Conservation (phyloP, 192 early-diverging fungal genomes). For the Funneliformis mosseae region DNA sequence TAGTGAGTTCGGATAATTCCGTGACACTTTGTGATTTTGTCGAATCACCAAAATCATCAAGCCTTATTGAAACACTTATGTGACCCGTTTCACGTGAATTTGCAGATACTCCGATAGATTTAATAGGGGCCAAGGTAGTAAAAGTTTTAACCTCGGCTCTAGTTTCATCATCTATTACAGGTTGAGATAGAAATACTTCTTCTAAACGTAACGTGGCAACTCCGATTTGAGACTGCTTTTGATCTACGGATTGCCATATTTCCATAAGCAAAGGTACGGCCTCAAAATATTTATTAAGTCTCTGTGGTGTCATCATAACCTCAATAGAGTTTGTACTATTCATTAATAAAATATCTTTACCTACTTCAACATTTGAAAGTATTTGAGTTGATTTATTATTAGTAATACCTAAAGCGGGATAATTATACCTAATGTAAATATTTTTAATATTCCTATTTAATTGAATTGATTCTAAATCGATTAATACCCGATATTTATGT, state of each 20-base stretch:
- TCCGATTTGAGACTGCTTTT: constrained; percentile 26
- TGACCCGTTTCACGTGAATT: constrained; percentile 26
- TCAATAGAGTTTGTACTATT: constrained; percentile 30
- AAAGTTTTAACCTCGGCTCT: constrained; percentile 24
- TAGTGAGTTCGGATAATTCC: not conserved
- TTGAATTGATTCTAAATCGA: constrained; percentile 31
- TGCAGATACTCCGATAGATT: constrained; percentile 16
- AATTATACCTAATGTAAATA: constrained; percentile 32
- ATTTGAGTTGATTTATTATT: constrained; percentile 24
- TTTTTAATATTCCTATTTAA: constrained; percentile 15
- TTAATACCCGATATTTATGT: constrained; percentile 28
- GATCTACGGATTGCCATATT: constrained; percentile 21
- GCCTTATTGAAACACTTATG: constrained; percentile 26
- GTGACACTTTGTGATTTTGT: not conserved
- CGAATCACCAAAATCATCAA: constrained; percentile 28
- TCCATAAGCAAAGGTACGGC: constrained; percentile 31
- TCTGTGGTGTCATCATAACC: constrained; percentile 28
- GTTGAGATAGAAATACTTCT: constrained; percentile 24
- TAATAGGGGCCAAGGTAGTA: constrained; percentile 28
- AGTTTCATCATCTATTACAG: constrained; percentile 25
- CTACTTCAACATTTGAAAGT: constrained; percentile 1
- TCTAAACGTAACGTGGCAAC: constrained; percentile 22
- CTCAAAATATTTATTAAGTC: constrained; percentile 32
- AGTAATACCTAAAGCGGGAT: constrained; percentile 33
- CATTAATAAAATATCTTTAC: not conserved